Evolutionary conservation across 345 rosid species (phyloP), one percentile per base, ranked within the genome.

Genomic region (Sisymbrium altissimum): DNA sequence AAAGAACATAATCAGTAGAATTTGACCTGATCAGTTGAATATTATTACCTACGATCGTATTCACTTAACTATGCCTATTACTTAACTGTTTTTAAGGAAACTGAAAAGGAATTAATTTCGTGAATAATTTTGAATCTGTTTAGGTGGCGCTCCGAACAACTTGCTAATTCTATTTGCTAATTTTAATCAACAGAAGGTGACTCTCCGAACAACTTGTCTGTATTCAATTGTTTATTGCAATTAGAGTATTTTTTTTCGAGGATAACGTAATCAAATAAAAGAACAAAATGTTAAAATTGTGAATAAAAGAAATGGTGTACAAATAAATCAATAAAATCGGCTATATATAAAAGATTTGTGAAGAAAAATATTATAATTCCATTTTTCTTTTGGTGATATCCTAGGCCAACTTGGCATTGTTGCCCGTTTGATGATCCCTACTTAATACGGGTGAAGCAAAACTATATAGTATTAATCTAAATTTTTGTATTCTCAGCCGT

Each of bases 231-330:
- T 56, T 66, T 35, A 2, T 65, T 56, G 77, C 49, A 53, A 64
- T 11, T 41, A 17, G 54, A 32, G 56, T 41, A 41, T 63, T 57
- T 52, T 32, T 64, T 21, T 27, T 3, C 25, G 33, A 18, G 8
- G 58, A 55, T 27, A 64, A 72, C 35, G 48, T 33, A 55, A 23
- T 32, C 71, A 57, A 65, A 73, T 60, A 46, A 66, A 57, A 74
- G 7, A 74, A 57, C 61, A 74, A 48, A 66, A 74, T 66, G 25
- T 66, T 66, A 66, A 73, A 65, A 73, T 35, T 64, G 5, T 11
- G 48, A 55, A 64, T 45, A 45, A 73, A 56, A 29, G 35, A 65
- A 64, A 46, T 21, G 44, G 3, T 41, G 55, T 43, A n/a, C 46
- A 6, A 23, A 7, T 6, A 44, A n/a, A 65, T 65, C 72, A 74